These are phyloP conservation scores for Neoascochyta sp. DNA, from an alignment of 2,329 filamentous ascomycete species.

Conservation along the genomic window DNA sequence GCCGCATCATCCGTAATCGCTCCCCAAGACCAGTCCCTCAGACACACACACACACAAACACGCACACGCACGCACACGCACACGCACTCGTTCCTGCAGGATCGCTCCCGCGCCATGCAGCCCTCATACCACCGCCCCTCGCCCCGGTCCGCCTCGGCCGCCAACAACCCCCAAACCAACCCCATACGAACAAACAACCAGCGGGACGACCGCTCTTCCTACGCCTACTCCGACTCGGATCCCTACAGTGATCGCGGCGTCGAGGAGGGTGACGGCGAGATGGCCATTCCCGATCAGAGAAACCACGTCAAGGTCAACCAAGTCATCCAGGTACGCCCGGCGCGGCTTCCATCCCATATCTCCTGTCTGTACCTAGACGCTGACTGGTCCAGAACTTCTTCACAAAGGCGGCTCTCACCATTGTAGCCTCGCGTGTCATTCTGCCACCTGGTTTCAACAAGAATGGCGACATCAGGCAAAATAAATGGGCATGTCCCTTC, in stretches of 20 bases:
- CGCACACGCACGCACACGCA: constrained; percentile 1
- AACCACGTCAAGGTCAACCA: constrained; percentile 70
- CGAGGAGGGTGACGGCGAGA: constrained; percentile 49
- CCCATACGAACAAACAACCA: constrained; percentile 67
- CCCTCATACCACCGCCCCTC: constrained; percentile 71
- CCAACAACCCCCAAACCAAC: constrained; percentile 68
- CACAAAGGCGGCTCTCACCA: constrained; percentile 78
- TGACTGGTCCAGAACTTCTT: constrained; percentile 71
- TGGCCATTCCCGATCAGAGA: constrained; percentile 35
- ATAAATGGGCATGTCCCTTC: constrained; percentile 74
- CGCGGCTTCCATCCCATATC: background rate
- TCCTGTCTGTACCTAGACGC: constrained; percentile 5
- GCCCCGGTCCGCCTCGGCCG: constrained; percentile 68
- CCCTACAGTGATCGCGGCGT: constrained; percentile 49
- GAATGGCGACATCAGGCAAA: constrained; percentile 63
- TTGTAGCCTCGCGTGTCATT: constrained; percentile 75
- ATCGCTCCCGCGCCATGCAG: constrained; percentile 63
- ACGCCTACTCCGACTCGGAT: constrained; percentile 52
- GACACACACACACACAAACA: constrained; percentile 5
- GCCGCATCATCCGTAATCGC: constrained; percentile 33
- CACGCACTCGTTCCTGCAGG: constrained; percentile 16
- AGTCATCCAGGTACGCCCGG: constrained; percentile 72
- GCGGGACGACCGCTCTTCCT: constrained; percentile 61
- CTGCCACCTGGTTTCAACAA: constrained; percentile 57
- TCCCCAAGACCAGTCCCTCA: constrained; percentile 9